Conservation (phyloP, 768 basidiomycete species). For the Russula lepida region DNA sequence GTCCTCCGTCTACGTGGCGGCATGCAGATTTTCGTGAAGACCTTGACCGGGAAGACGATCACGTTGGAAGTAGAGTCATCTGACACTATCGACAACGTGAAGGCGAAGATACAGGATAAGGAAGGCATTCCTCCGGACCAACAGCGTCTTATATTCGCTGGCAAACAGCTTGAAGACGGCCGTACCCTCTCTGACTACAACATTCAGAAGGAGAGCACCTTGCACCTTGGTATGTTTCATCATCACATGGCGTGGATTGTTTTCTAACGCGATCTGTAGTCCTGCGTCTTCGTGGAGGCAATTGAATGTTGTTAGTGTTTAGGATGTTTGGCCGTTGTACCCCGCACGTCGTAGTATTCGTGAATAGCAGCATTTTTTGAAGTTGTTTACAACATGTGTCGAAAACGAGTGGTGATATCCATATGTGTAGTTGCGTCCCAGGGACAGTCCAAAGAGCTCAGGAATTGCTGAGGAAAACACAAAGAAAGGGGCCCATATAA, state of each 20-base stretch:
- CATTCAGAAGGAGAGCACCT: conserved; percentile 20
- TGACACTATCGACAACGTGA: conserved; percentile 19
- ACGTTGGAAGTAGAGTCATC: conserved; percentile 20
- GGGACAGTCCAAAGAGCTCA: no score
- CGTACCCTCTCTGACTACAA: conserved; percentile 20
- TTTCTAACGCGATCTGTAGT: conserved; percentile 20
- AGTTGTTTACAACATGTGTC: no score
- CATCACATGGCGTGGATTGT: neutral
- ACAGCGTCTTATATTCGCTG: conserved; percentile 19
- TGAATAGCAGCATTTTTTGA: neutral
- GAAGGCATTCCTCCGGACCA: conserved; percentile 20
- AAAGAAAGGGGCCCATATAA: no score
- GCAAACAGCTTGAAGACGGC: conserved; percentile 20
- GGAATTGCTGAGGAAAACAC: no score
- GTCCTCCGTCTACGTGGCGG: conserved; percentile 19
- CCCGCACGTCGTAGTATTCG: neutral
- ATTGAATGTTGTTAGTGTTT: conserved; percentile 16
- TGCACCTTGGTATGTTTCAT: conserved; percentile 13
- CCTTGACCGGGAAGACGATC: conserved; percentile 18
- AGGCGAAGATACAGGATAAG: conserved; percentile 20
- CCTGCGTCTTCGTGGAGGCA: conserved; percentile 44
- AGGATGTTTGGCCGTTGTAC: neutral
- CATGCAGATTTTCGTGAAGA: conserved; percentile 20
- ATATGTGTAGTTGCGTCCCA: no score
- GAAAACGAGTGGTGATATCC: no score